These are phyloP conservation scores for Pythium grandisporangium DNA, from an alignment of 352 stramenopile species.

Conservation along the genomic window DNA sequence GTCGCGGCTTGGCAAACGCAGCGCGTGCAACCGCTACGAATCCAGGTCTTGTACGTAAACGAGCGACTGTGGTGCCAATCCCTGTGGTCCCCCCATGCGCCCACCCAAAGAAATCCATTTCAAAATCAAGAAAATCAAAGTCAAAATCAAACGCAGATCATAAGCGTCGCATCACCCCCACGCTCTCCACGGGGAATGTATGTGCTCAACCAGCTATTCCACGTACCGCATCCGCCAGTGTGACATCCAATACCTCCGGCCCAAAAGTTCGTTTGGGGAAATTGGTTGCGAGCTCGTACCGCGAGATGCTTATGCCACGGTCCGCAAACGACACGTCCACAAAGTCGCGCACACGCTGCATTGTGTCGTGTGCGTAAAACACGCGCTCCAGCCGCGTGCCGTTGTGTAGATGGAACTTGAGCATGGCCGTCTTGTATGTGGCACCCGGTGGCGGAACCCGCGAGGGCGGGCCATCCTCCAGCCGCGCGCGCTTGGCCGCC, in stretches of 20 bases:
- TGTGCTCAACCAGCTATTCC: no score
- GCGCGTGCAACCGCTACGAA: constrained; percentile 25
- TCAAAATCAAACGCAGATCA: not conserved
- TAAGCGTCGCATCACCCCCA: not conserved
- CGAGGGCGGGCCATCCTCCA: constrained; percentile 33
- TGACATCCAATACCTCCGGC: constrained; percentile 44
- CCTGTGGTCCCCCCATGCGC: constrained; percentile 35
- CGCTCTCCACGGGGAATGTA: no score
- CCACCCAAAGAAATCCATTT: not conserved
- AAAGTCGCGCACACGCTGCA: constrained; percentile 70
- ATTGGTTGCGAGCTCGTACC: constrained; percentile 83
- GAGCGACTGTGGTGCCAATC: constrained; percentile 59
- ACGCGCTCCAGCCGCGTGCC: constrained; percentile 64
- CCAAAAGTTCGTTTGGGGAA: constrained; percentile 73
- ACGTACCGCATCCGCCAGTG: constrained; percentile 61
- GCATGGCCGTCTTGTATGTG: constrained; percentile 57
- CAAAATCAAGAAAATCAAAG: not conserved
- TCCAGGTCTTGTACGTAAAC: constrained; percentile 81
- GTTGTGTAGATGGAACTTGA: constrained; percentile 82
- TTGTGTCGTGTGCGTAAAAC: constrained; percentile 74
- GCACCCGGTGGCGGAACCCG: constrained; percentile 34
- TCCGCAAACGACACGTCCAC: constrained; percentile 79
- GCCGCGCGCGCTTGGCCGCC: constrained; percentile 39
- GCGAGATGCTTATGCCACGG: constrained; percentile 56
- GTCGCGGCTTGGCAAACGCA: no score